These are phyloP conservation scores for Sphaerulina vaccinii DNA, from an alignment of 2,329 filamentous ascomycete genomes.

Conservation along the genomic window DNA sequence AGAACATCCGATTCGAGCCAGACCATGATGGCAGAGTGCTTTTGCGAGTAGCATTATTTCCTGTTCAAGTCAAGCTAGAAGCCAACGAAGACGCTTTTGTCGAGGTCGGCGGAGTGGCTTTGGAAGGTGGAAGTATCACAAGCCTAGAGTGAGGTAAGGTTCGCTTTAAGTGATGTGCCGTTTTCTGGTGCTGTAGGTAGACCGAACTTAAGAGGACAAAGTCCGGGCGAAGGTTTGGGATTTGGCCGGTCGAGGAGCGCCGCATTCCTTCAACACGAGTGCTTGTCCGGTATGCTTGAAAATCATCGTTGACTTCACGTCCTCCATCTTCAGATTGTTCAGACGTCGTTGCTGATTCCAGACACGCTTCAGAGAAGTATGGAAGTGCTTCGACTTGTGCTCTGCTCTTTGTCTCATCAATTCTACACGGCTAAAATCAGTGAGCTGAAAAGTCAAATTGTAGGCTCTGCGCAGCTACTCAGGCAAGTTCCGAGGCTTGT, in stretches of 20 bases:
- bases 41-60: not conserved
- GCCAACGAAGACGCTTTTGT: not conserved
- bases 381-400: no score
- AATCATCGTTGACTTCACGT: not conserved
- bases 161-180: constrained; percentile 11
- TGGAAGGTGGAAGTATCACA: not conserved
- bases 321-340: no score
- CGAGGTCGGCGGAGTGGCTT: not conserved
- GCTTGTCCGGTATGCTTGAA: not conserved
- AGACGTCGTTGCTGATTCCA: no score
- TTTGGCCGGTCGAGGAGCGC: not conserved
- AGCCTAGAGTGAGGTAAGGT: constrained; percentile 8
- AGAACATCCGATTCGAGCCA: not conserved
- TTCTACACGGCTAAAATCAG: not conserved
- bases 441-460: not conserved
- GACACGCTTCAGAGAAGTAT: no score
- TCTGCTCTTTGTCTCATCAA: no score
- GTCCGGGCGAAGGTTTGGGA: not conserved
- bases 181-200: not conserved
- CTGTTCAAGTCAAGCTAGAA: not conserved
- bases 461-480: not conserved
- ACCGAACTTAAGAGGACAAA: not conserved
- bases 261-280: not conserved
- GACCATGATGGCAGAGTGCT: not conserved
- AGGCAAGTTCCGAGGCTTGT: not conserved